Conservation (phyloP, 306 rosid species). For the Arachis hypogaea region DNA sequence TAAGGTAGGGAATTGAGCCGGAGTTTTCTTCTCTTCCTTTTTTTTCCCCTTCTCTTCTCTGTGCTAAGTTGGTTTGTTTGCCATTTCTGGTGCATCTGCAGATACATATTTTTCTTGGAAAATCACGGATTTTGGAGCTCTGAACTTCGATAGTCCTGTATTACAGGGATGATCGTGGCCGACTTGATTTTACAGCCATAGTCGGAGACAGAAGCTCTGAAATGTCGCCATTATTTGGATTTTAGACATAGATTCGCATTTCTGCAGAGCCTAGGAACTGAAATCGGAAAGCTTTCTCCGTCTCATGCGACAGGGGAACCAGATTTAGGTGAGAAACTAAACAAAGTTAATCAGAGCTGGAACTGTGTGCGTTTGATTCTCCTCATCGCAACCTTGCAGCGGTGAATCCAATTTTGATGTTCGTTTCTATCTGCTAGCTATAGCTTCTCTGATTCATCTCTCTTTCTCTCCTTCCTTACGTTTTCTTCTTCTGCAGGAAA, state of each 20-base stretch:
- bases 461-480: slow-evolving; percentile 15
- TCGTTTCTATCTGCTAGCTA: background rate
- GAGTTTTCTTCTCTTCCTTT: slow-evolving; percentile 9
- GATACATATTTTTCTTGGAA: slow-evolving; percentile 46
- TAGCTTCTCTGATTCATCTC: slow-evolving; percentile 27
- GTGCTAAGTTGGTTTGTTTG: slow-evolving; percentile 23
- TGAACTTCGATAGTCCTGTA: slow-evolving; percentile 16
- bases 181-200: slow-evolving; percentile 13
- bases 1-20: slow-evolving; percentile 16
- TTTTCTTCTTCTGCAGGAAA: slow-evolving; percentile 21
- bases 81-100: slow-evolving; percentile 33
- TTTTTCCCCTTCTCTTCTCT: slow-evolving; percentile 22
- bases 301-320: slow-evolving; percentile 37
- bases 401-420: slow-evolving; percentile 34
- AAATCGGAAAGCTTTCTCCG: slow-evolving; percentile 19
- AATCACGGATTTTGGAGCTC: slow-evolving; percentile 42
- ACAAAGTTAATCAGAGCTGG: slow-evolving; percentile 44
- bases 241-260: slow-evolving; percentile 48
- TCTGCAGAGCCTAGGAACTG: slow-evolving; percentile 33
- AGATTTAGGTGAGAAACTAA: slow-evolving; percentile 55
- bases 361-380: slow-evolving; percentile 15
- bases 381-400: slow-evolving; percentile 17
- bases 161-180: slow-evolving; percentile 23
- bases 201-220: slow-evolving; percentile 34
- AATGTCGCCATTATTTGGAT: slow-evolving; percentile 36